Conservation (phyloP, 2,329 filamentous ascomycete genomes). For the Exophiala bonariae region DNA sequence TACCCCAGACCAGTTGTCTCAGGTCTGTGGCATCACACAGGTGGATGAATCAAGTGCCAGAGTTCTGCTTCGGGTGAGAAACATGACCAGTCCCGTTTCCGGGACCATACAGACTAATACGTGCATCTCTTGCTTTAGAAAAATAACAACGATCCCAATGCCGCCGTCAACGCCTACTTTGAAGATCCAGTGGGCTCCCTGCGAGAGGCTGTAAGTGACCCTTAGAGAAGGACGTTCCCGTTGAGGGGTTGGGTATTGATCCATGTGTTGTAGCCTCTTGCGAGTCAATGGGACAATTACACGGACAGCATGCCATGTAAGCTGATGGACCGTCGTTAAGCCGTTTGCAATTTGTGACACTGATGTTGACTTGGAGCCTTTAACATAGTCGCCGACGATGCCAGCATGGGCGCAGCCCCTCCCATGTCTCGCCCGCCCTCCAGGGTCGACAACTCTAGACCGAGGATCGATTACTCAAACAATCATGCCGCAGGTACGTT, state of each 20-base stretch:
- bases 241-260: no score
- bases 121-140: slow-evolving; percentile 32
- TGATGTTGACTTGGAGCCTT: slow-evolving; percentile 28
- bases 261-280: slow-evolving; percentile 10
- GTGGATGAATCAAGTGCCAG: slow-evolving; percentile 16
- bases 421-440: slow-evolving; percentile 51
- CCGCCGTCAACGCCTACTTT: slow-evolving; percentile 49
- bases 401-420: slow-evolving; percentile 35
- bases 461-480: slow-evolving; percentile 29
- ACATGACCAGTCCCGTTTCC: not conserved
- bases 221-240: not conserved
- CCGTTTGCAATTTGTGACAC: not conserved
- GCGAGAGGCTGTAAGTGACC: slow-evolving; percentile 11
- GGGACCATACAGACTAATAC: not conserved
- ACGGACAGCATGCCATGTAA: slow-evolving; percentile 28
- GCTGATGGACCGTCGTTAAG: not conserved
- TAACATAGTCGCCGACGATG: slow-evolving; percentile 38
- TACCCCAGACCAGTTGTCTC: slow-evolving; percentile 15
- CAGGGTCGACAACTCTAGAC: slow-evolving; percentile 37
- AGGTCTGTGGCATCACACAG: slow-evolving; percentile 16
- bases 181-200: slow-evolving; percentile 38
- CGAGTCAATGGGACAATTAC: slow-evolving; percentile 23
- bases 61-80: slow-evolving; percentile 17
- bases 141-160: slow-evolving; percentile 44
- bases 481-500: slow-evolving; percentile 33